Base-by-base conservation (phyloP, 78 protist species). In the Dictyostelium intermedium region DNA sequence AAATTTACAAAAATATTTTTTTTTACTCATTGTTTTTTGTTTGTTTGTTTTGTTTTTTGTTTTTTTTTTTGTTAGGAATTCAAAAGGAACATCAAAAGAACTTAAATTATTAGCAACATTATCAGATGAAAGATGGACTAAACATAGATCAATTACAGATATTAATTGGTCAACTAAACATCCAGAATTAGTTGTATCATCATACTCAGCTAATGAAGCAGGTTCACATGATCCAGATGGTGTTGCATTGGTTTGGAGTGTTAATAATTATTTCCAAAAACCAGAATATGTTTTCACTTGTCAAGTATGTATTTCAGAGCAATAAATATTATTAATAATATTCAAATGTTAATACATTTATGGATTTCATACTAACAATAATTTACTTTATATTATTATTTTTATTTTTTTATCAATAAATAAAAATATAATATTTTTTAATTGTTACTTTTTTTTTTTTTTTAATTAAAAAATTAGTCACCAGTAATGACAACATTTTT, bases 221-320 rank as follows among this genome's bases (percentile, higher is more conserved):
- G 80, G 93, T 30, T 63, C 87, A 61, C 87, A 81, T 32, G 98
- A 97, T 35, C 96, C 97, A 80, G 97, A 97, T 85, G 98, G 98
- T 27, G 84, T 85, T 11, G 98, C 87, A 25, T 84, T 91, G 2
- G 80, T 97, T 73, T 97, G 98, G 98, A 63, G 91, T 9, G 27
- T 92, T 32, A 89, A 91, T 32, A 56, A 91, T 66, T 66, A 53
- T 35, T 87, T 25, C 60, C 83, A 83, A 69, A 91, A 96, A 56
- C 97, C 98, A 63, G 98, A 97, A 91, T 95, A 87, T 81, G 63
- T 53, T 37, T 95, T 95, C 43, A 82, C 78, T 25, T 87, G 95
- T 72, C 96, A 94, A 81, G 92, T 91, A 53, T 14, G 91, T 89
- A 43, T 10, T n/a, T n/a, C n/a, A n/a, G n/a, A n/a, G n/a, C n/a